phyloP scores from a whole-genome alignment of 441 rosid species.

The Erodium trifolium region DNA sequence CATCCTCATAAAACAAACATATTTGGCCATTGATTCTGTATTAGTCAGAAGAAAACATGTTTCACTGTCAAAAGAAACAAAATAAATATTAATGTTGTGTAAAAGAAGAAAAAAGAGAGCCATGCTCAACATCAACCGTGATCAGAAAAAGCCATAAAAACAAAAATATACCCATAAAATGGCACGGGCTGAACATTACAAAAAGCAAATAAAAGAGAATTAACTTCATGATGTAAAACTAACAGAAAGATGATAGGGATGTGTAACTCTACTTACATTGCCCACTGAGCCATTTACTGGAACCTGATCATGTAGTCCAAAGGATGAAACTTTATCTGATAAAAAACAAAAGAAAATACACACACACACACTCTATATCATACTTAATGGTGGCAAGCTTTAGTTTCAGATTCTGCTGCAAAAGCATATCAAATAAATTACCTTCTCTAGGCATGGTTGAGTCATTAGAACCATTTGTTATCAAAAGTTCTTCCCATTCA shows the following conservation, averaged over 20 bases:
- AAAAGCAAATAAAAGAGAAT: not conserved
- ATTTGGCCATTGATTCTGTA: not conserved
- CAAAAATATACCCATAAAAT: not conserved
- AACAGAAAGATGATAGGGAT: not conserved
- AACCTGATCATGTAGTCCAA: constrained; percentile 40
- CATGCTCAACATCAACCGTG: not conserved
- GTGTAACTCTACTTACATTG: constrained; percentile 40
- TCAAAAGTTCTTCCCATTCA: constrained; percentile 93
- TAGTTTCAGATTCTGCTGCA: constrained; percentile 12
- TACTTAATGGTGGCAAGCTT: constrained; percentile 5
- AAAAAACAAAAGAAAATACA: constrained; percentile 16
- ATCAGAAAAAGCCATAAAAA: not conserved
- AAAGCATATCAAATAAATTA: constrained; percentile 19
- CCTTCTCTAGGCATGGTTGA: constrained; percentile 37
- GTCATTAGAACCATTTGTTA: constrained; percentile 41
- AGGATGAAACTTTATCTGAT: constrained; percentile 42
- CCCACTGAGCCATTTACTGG: constrained; percentile 27
- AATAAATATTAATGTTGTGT: not conserved
- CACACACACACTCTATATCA: not conserved
- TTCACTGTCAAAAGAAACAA: not conserved
- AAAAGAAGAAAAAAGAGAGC: not conserved
- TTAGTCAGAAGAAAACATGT: not conserved
- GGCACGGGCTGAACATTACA: not conserved
- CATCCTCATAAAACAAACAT: not conserved
- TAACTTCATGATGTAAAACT: not conserved